A percentile compares a stretch with the other conserved stretches of the same genome.
Conservation (phyloP, 306 rosid genomes). For the Citrullus amarus region DNA sequence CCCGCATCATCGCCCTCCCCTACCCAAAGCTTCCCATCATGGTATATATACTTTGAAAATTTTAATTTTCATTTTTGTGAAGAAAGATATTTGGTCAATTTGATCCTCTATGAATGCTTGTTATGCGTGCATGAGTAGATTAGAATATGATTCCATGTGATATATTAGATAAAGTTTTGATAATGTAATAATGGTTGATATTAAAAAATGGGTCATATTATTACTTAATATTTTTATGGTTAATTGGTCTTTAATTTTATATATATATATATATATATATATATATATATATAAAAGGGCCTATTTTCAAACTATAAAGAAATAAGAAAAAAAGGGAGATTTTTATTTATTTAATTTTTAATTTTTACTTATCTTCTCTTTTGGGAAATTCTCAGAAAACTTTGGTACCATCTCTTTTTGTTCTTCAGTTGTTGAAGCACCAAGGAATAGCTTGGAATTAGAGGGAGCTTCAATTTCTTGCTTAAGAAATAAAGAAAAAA, state of each 20-base stretch:
- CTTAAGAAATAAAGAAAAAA: constrained; percentile 30
- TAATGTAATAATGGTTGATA: no score
- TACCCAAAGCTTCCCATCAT: background rate
- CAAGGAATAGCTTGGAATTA: constrained; percentile 73
- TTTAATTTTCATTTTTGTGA: background rate
- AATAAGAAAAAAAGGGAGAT: no score
- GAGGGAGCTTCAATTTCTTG: constrained; percentile 22
- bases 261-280: no score
- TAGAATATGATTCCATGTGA: background rate
- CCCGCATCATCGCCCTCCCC: background rate
- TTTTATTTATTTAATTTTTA: no score
- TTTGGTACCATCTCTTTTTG: background rate
- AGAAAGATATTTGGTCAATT: background rate
- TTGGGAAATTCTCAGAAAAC: background rate
- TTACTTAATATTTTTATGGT: no score
- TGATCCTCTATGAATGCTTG: no score
- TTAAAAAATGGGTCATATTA: no score
- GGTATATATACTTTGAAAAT: background rate
- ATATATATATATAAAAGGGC: no score
- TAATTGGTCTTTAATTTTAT: no score
- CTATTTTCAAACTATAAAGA: no score
- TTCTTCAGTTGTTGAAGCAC: constrained; percentile 49
- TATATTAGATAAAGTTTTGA: no score
- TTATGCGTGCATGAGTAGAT: background rate
- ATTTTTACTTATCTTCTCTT: background rate